A percentile compares a stretch with the other conserved stretches of the same genome.
Conservation (phyloP, 176 grass and related monocot genomes). For the Thalia dealbata region DNA sequence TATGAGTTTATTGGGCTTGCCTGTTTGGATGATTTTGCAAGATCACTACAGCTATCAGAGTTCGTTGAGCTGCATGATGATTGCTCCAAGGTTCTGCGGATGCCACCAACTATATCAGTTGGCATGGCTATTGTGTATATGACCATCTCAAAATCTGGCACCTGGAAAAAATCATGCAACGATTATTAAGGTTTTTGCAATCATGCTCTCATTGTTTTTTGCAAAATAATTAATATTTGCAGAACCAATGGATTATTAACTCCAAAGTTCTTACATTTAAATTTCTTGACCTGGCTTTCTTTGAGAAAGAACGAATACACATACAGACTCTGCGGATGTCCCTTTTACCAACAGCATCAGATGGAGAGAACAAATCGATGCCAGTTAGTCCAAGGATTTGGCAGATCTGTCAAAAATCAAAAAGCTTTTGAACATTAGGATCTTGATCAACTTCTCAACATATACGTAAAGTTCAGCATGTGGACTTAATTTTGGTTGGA, state of each 20-base stretch:
- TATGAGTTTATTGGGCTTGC: constrained; percentile 27
- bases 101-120: constrained; percentile 74
- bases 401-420: constrained; percentile 48
- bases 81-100: constrained; percentile 59
- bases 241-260: constrained; percentile 1
- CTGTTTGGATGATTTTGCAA: constrained; percentile 25
- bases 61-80: constrained; percentile 49
- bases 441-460: not conserved
- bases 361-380: constrained; percentile 82
- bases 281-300: constrained; percentile 38
- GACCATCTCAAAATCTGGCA: constrained; percentile 90
- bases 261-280: constrained; percentile 51
- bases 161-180: constrained; percentile 30
- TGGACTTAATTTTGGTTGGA: no score
- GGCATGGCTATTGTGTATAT: constrained; percentile 87
- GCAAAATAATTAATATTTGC: not conserved
- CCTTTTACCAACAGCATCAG: constrained; percentile 82
- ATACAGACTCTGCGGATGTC: constrained; percentile 79
- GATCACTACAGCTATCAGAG: constrained; percentile 46
- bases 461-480: no score
- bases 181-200: not conserved
- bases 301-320: constrained; percentile 75
- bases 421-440: not conserved
- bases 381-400: constrained; percentile 75
- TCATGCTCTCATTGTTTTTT: not conserved